Base-by-base conservation (phyloP, 345 rosid genomes). In the Alliaria petiolata region DNA sequence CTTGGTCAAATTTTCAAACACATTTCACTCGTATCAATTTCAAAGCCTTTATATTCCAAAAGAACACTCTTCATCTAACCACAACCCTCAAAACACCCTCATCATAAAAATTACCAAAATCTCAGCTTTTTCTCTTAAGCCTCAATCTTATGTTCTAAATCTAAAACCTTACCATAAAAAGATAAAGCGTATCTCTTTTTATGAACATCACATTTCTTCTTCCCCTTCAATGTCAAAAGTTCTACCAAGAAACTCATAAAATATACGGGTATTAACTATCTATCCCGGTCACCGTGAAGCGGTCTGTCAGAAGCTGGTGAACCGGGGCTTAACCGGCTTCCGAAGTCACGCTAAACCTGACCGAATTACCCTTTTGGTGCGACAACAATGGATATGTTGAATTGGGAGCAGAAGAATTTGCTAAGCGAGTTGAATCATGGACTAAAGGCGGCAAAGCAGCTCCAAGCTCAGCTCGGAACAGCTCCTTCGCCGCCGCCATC, bases 381-480 rank as follows among this genome's bases (percentile, higher is more conserved):
- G 46, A 9, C 16, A 61, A 9, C n/a, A n/a, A 71, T 62, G 69
- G 62, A 51, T 10, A 34, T 72, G 76, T 36, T 57, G 76, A 84
- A 73, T 62, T 49, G 66, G 72, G 92, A 80, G 79, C 85, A 80
- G 69, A 85, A 62, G 80, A 76, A 70, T 39, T 67, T 90, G 63
- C 62, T 78, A 46, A 68, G 70, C 33, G 96, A 86, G 83, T 80
- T 92, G 25, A 68, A 76, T 39, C 79, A 64, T 46, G 98, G 98
- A 68, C 75, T 80, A 81, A 81, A 81, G 7, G 61, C 81, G 3
- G 84, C 92, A 11, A 92, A 78, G 69, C 85, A 83, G 76, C 82
- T 89, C 55, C 85, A 76, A 53, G 22, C 34, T 28, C 81, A 81
- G 36, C 49, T 88, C 22, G 71, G 67, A 62, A 11, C 66, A 55